Evolutionary conservation across 2,329 filamentous ascomycete genomes (phyloP).

Genomic region (Chaetomiaceae sp.): DNA sequence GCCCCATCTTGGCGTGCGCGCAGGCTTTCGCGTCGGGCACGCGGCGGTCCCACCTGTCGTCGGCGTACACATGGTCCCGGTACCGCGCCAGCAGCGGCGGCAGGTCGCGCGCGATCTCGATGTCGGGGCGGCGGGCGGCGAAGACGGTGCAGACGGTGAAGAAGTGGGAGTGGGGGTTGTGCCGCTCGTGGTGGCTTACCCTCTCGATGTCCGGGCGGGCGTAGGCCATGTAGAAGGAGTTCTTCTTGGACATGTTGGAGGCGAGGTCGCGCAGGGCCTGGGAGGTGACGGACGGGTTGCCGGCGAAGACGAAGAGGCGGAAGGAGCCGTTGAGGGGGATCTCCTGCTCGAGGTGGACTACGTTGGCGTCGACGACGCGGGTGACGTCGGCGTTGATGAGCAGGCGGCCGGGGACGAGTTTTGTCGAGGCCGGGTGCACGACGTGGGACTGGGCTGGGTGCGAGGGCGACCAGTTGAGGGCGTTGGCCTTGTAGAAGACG

Average conservation of each 20-base stretch:
- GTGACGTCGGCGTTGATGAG: conserved; percentile 79
- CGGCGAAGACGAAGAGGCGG: conserved; percentile 82
- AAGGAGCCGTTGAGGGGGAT: conserved; percentile 85
- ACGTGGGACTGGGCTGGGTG: conserved; percentile 68
- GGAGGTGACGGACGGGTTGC: conserved; percentile 55
- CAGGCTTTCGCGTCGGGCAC: conserved; percentile 67
- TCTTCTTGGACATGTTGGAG: conserved; percentile 56
- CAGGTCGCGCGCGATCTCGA: conserved; percentile 69
- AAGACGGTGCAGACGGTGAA: conserved; percentile 77
- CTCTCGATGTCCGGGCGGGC: conserved; percentile 54
- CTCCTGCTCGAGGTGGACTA: conserved; percentile 86
- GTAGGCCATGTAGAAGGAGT: conserved; percentile 69
- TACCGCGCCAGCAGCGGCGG: conserved; percentile 71
- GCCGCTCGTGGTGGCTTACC: conserved; percentile 71
- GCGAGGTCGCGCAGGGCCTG: conserved; percentile 68
- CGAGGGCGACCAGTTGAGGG: conserved; percentile 73
- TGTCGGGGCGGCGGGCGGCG: conserved; percentile 58
- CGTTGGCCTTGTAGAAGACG: conserved; percentile 77
- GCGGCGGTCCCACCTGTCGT: conserved; percentile 70
- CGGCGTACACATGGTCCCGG: conserved; percentile 77
- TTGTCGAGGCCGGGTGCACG: conserved; percentile 62
- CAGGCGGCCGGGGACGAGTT: conserved; percentile 68
- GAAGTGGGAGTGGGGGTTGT: conserved; percentile 81
- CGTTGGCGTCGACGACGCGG: conserved; percentile 81
- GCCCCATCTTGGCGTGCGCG: conserved; percentile 82